Evolutionary conservation across 768 basidiomycete species (phyloP), one percentile per base, ranked within the genome.

Genomic region (Suillus cothurnatus): DNA sequence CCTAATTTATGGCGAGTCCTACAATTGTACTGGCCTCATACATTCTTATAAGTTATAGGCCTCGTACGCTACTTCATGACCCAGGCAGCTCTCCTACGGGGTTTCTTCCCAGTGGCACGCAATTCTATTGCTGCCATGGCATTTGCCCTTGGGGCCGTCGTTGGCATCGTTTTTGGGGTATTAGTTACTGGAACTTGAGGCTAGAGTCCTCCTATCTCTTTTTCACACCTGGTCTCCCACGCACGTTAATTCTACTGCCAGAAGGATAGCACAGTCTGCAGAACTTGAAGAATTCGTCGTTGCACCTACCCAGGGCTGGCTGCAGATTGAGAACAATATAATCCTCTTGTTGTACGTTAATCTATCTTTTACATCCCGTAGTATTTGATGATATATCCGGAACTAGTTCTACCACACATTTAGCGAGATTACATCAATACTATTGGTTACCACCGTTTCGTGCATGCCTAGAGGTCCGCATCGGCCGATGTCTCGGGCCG

Each of bases 51-150:
- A 26, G 6, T 38, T 17, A 4, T 61, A 88, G 87, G 86, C 19
- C 71, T 83, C 17, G 61, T 71, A 14, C 80, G 87, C n/a, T 88
- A 85, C 70, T 88, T 87, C 70, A 70, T 73, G 1, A 79, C 87
- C 4, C 87, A 88, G 69, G 70, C 72, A 0, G 81, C 83, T 8
- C 78, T 88, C 62, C 76, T 80, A 2, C 78, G 80, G 45, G 85
- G 86, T 11, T 69, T 79, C 55, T 88, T 86, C 68, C 86, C 87
- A 4, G 80, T 81, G n/a, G 84, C 86, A n/a, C 77, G 85, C 11
- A 55, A 81, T 21, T 78, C 81, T 4, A 72, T 81, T 9, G 78
- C 78, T 2, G 72, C 81, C n/a, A 73, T 88, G 12, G 74, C 81
- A 21, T 68, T 79, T 12, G 61, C 79, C 26, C 75, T 86, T 6